Conservation (phyloP, 192 early-diverging fungal genomes). For the Dissophora ornata region DNA sequence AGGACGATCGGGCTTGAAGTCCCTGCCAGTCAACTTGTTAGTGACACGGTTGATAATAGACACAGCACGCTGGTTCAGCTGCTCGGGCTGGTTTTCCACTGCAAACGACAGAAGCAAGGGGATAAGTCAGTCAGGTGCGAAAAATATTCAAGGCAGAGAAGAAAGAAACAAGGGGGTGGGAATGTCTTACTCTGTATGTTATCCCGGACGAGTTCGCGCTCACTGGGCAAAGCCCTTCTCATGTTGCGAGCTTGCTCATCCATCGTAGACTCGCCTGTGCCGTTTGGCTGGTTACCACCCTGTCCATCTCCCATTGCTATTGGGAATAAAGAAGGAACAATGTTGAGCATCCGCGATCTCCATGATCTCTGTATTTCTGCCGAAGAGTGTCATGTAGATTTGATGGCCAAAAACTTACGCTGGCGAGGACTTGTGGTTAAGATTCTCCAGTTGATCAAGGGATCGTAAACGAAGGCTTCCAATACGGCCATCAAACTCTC, state of each 20-base stretch:
- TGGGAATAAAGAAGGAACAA: background rate
- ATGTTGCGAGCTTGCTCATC: slow-evolving; percentile 47
- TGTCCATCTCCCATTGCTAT: slow-evolving; percentile 48
- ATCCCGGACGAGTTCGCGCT: slow-evolving; percentile 47
- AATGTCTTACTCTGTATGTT: slow-evolving; percentile 56
- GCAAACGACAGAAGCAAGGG: slow-evolving; percentile 3
- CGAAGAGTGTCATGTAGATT: too few species aligned
- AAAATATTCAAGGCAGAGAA: background rate
- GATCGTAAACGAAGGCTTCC: slow-evolving; percentile 98
- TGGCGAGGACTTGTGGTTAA: slow-evolving; percentile 64
- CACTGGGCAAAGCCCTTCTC: slow-evolving; percentile 38
- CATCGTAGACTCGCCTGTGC: slow-evolving; percentile 29
- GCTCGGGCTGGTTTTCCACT: slow-evolving; percentile 69
- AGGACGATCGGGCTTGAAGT: slow-evolving; percentile 85
- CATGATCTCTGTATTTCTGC: too few species aligned
- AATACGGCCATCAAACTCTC: slow-evolving; percentile 98
- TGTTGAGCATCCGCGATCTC: too few species aligned
- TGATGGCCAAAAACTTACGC: too few species aligned
- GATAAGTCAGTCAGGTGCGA: background rate
- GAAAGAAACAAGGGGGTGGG: background rate
- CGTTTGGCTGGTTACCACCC: slow-evolving; percentile 21
- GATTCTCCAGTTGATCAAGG: slow-evolving; percentile 91
- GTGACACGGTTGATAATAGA: slow-evolving; percentile 89
- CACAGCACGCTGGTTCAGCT: slow-evolving; percentile 81
- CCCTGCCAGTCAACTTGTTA: slow-evolving; percentile 94